Percentiles rank a stretch among this genome's conserved stretches.
These are phyloP conservation scores for Serendipita sp. DNA, from an alignment of 768 basidiomycete genomes.

Conservation along the genomic window DNA sequence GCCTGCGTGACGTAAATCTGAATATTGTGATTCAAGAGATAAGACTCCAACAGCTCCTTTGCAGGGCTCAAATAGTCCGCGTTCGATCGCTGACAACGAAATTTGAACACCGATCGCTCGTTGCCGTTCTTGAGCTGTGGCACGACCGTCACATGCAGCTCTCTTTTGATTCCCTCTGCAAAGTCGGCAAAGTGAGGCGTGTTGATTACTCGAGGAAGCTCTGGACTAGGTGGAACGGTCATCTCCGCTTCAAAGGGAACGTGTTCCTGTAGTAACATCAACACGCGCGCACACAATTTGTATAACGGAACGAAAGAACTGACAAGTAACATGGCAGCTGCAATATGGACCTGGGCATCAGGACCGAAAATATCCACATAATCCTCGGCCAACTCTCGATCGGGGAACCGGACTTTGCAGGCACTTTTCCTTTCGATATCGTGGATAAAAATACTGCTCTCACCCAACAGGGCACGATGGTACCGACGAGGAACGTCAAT, in stretches of 20 bases:
- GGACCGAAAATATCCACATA: conserved; percentile 93
- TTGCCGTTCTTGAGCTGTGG: conserved; percentile 54
- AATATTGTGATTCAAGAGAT: conserved; percentile 67
- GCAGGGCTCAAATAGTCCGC: conserved; percentile 84
- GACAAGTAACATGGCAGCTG: conserved; percentile 88
- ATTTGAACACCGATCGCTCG: conserved; percentile 68
- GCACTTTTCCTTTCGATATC: conserved; percentile 97
- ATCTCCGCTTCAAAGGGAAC: conserved; percentile 94
- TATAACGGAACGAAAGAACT: conserved; percentile 15
- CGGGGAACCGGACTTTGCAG: conserved; percentile 80
- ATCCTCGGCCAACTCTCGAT: conserved; percentile 88
- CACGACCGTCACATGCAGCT: conserved; percentile 79
- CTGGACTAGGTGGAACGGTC: conserved; percentile 69
- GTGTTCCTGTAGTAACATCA: conserved; percentile 46
- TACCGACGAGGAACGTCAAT: conserved; percentile 88
- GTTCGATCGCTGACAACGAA: conserved; percentile 87
- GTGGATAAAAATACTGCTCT: conserved; percentile 92
- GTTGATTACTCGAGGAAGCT: conserved; percentile 56
- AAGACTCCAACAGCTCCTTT: conserved; percentile 86
- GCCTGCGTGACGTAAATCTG: conserved; percentile 57
- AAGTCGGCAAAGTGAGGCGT: conserved; percentile 77
- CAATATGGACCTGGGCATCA: conserved; percentile 92
- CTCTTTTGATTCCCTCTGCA: conserved; percentile 80
- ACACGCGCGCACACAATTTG: background rate
- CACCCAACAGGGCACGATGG: conserved; percentile 86